These are phyloP conservation scores for Termitomyces sp. DNA, from an alignment of 768 basidiomycete genomes.

Conservation along the genomic window DNA sequence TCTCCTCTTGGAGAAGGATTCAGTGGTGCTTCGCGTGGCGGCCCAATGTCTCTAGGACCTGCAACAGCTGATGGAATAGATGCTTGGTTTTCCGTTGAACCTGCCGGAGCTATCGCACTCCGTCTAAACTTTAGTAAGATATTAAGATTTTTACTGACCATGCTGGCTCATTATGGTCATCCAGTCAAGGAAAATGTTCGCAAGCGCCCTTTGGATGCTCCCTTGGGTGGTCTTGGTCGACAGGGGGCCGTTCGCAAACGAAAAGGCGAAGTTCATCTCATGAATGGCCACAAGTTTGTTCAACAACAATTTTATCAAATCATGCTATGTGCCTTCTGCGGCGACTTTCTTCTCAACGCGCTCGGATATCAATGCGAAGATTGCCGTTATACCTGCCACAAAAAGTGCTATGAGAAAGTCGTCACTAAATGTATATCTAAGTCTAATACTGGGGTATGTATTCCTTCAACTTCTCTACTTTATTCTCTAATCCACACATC, in stretches of 20 bases:
- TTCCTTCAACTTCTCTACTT: background rate
- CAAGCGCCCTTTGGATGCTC: slow-evolving; percentile 89
- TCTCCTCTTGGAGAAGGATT: slow-evolving; percentile 44
- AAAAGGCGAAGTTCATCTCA: slow-evolving; percentile 97
- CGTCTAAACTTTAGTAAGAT: slow-evolving; percentile 87
- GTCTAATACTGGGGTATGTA: slow-evolving; percentile 84
- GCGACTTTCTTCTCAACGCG: slow-evolving; percentile 95
- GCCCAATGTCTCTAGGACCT: slow-evolving; percentile 27
- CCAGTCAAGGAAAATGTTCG: slow-evolving; percentile 97
- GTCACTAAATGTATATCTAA: slow-evolving; percentile 99
- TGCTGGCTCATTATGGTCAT: slow-evolving; percentile 7
- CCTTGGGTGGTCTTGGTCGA: slow-evolving; percentile 83
- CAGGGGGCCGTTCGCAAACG: slow-evolving; percentile 98
- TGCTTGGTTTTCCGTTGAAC: slow-evolving; percentile 96
- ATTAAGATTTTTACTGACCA: slow-evolving; percentile 3
- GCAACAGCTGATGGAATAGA: slow-evolving; percentile 74
- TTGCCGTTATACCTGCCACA: slow-evolving; percentile 98
- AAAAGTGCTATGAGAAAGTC: slow-evolving; percentile 98
- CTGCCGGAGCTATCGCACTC: slow-evolving; percentile 87
- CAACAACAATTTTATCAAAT: slow-evolving; percentile 97
- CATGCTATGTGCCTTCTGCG: slow-evolving; percentile 97
- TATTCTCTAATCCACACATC: slow-evolving; percentile 5
- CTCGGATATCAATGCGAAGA: slow-evolving; percentile 99
- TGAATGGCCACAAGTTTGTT: slow-evolving; percentile 99
- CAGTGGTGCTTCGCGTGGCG: slow-evolving; percentile 36